Evolutionary conservation across 768 basidiomycete species (phyloP), one percentile per base, ranked within the genome.

Genomic region (Tylopilus cervinicoccineus): DNA sequence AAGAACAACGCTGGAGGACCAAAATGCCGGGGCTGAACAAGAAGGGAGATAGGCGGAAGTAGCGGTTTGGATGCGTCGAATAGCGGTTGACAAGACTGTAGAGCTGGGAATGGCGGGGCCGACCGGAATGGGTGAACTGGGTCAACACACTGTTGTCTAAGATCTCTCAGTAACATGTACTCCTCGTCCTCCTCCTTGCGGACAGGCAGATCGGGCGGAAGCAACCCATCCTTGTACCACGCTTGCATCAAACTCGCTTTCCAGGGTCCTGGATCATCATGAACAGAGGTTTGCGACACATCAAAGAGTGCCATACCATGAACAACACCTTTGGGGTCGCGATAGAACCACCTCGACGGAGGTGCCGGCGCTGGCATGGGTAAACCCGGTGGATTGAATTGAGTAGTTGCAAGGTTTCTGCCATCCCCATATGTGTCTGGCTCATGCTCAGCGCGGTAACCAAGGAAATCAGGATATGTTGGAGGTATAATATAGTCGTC

Each of bases 401-500:
- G 83, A 28, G 80, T 72, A 53, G 80, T 80, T 0, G 81, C 69
- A 38, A 80, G 69, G 62, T 81, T 78, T 38, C 69, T 68, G 51
- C 65, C 64, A 41, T 60, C 71, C 43, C 73, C 72, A 26, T 72
- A 68, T 20, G 64, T 69, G 46, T 81, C 79, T 6, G 79, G 76
- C 63, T 90, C 89, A 55, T 83, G 70, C 52, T 76, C 70, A 16
- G 71, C 73, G 34, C 85, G 78, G 61, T 91, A 87, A 37, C 81
- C 76, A 50, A 89, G 68, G 67, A 92, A 90, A 34, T 81, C 75
- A 12, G 83, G 78, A 67, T 95, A 95, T 51, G 90, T 90, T 1
- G 92, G 92, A 8, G 92, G 92, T 43, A 95, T 95, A 48, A 91
- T 79, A 66, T 89, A 95, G 34, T 93, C 89, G 59, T 93, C 88